phyloP scores from a whole-genome alignment of 23 red algal species.

The Gracilaria gracilis region DNA sequence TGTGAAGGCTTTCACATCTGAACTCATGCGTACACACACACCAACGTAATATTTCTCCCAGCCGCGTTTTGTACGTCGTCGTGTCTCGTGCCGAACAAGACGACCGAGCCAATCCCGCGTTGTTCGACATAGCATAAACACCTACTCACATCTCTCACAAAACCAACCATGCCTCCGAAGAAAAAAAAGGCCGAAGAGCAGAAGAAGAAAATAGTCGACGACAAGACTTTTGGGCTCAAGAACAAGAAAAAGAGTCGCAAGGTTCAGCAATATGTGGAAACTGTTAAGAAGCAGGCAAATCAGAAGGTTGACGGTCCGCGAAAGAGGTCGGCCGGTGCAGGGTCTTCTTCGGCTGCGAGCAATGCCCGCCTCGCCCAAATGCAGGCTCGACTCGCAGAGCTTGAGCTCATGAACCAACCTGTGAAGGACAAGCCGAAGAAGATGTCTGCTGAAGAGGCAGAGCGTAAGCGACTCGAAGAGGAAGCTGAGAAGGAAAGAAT shows the following conservation, averaged over 20 bases:
- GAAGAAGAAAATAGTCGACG: constrained; percentile 97
- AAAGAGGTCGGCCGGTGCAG: constrained; percentile 43
- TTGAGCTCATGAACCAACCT: constrained; percentile 85
- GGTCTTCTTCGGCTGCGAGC: constrained; percentile 42
- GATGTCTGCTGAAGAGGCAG: constrained; percentile 67
- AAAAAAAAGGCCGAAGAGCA: constrained; percentile 95
- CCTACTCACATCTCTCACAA: background rate
- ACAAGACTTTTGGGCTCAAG: constrained; percentile 99
- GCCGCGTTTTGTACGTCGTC: background rate
- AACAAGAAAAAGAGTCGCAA: constrained; percentile 99
- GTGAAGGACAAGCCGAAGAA: constrained; percentile 89
- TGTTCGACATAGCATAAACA: background rate
- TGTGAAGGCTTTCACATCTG: background rate
- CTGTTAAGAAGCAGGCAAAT: constrained; percentile 90
- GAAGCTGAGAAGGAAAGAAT: constrained; percentile 84
- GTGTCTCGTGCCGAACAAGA: background rate
- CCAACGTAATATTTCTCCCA: background rate
- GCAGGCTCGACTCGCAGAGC: constrained; percentile 84
- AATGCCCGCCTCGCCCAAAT: constrained; percentile 77
- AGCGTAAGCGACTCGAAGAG: constrained; percentile 67
- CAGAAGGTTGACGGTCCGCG: constrained; percentile 81
- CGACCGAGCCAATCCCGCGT: background rate
- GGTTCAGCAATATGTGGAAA: constrained; percentile 95
- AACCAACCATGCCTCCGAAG: constrained; percentile 84
- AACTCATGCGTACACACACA: background rate